Evolutionary conservation across 306 rosid genomes (phyloP).

Genomic region (Fragaria nilgerrensis): DNA sequence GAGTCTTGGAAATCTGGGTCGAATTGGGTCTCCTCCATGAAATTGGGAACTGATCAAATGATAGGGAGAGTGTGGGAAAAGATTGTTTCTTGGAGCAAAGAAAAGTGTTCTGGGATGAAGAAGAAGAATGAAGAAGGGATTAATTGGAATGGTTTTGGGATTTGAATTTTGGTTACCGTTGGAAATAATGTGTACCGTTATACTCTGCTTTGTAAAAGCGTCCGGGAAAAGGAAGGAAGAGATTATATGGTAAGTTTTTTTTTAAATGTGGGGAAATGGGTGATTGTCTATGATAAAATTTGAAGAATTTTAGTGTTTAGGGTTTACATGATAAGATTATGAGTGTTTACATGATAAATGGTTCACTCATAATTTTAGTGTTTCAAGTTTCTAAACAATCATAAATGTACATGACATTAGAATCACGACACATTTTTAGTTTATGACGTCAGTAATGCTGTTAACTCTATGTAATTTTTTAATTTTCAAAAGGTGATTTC

Average conservation of each 20-base stretch:
- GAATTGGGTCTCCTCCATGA: conserved; percentile 43
- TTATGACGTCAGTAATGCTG: too few species aligned
- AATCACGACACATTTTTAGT: too few species aligned
- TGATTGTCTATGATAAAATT: too few species aligned
- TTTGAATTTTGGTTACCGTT: conserved; percentile 22
- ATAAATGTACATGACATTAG: too few species aligned
- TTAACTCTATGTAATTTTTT: too few species aligned
- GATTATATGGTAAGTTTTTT: background rate
- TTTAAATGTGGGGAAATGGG: background rate
- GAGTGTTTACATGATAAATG: too few species aligned
- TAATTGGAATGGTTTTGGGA: background rate
- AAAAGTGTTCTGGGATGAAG: conserved; percentile 15
- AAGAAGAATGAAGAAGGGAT: background rate
- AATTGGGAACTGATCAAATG: conserved; percentile 19
- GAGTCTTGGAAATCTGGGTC: conserved; percentile 26
- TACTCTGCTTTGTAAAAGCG: background rate
- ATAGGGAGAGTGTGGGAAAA: background rate
- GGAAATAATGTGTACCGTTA: conserved; percentile 8
- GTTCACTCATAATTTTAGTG: too few species aligned
- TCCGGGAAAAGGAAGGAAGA: background rate
- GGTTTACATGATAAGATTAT: too few species aligned
- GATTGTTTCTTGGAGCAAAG: conserved; percentile 24
- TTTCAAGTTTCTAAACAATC: too few species aligned
- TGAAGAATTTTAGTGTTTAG: too few species aligned
- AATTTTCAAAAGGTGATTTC: too few species aligned